Evolutionary conservation across 371 early-diverging fungal genomes (phyloP), one percentile per base, ranked within the genome.

Genomic region (Sporodiniella umbellata): DNA sequence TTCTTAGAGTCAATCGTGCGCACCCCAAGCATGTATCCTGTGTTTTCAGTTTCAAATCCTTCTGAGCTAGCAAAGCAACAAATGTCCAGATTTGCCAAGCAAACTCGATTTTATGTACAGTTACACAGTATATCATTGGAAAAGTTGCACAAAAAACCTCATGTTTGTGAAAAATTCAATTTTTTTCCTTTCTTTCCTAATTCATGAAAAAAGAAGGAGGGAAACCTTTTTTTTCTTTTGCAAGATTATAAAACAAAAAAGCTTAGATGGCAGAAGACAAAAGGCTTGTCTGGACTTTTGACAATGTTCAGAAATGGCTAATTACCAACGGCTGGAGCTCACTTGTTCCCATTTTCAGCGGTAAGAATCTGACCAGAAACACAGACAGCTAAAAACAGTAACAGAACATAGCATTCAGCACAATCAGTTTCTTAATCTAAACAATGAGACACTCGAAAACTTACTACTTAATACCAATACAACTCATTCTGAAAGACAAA

Each of bases 361-460:
- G 60, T 51, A 46, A 25, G 15, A 14, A 42, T 6, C 5, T 38
- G 12, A 19, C 8, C 15, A 33, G 35, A 8, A 33, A 33, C 4
- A n/a, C 12, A 33, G 14, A 25, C 6, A 39, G 0, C 23, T 23
- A 39, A 4, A 5, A n/a, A 48, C 2, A 18, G 21, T 0, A 25
- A 7, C 37, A 58, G 58, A 53, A 39, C 49, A 59, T 19, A 53
- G 45, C 7, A 53, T 59, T 17, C 50, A 53, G 8, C 38, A 59
- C 39, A 48, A 58, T 39, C 38, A 49, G 7, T 58, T 58, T 45
- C 22, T 58, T 6, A 58, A 58, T 26, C 23, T 53, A 19, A 48
- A n/a, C 4, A 44, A 30, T 18, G 53, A 58, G 28, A 58, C 42
- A 33, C 8, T 58, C 0, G 17, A 52, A 11, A 53, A 58, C 0